phyloP scores from a whole-genome alignment of 805 yeast genomes.

The Zygosaccharomyces gambellarensis region DNA sequence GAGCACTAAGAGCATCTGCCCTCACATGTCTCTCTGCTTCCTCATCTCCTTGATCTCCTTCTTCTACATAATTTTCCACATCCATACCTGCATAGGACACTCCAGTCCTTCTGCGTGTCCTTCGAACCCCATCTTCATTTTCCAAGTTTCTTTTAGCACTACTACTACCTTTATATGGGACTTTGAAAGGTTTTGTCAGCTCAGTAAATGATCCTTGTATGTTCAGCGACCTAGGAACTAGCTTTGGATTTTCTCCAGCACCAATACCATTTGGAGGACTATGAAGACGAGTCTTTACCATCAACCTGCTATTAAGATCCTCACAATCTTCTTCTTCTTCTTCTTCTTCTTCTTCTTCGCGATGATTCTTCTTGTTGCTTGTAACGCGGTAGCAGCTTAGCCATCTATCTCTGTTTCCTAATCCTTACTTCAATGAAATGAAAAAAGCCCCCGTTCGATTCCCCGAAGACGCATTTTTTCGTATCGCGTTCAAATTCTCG shows the following conservation, averaged over 20 bases:
- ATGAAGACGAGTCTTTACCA: slow-evolving; percentile 30
- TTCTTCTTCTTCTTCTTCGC: no score
- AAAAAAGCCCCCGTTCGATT: no score
- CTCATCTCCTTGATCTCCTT: slow-evolving; percentile 4
- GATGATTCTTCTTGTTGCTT: not conserved
- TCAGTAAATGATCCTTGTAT: slow-evolving; percentile 48
- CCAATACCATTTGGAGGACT: slow-evolving; percentile 50
- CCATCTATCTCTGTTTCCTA: not conserved
- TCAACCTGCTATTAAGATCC: not conserved
- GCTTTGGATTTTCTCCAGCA: slow-evolving; percentile 65
- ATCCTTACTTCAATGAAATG: no score
- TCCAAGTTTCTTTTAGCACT: slow-evolving; percentile 16
- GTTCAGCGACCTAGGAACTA: slow-evolving; percentile 49
- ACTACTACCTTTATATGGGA: slow-evolving; percentile 45
- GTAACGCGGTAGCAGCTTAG: not conserved
- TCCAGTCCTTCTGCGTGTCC: slow-evolving; percentile 31
- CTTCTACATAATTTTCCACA: slow-evolving; percentile 24
- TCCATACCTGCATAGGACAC: slow-evolving; percentile 40
- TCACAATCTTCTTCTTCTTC: no score
- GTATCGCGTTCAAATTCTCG: no score
- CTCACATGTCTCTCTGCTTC: slow-evolving; percentile 10
- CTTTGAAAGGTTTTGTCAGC: slow-evolving; percentile 62
- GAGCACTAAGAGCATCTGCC: slow-evolving; percentile 58
- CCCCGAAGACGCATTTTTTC: no score
- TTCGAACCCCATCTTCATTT: not conserved